Base-by-base conservation (phyloP, 1,139 yeast species). In the Martiniozyma asiatica region DNA sequence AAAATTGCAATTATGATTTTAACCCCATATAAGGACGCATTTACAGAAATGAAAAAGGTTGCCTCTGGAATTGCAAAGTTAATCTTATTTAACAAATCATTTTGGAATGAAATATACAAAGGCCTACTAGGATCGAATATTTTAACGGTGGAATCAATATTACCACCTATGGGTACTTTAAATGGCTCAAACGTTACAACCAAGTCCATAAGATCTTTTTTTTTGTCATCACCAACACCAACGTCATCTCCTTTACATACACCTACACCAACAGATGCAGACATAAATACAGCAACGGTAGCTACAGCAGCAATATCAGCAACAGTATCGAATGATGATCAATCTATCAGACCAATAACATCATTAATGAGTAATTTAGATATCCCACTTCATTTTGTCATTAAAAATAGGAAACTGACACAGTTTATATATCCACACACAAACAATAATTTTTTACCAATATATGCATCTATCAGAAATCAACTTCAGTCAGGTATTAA, bases 301-400 rank as follows among this genome's bases (percentile, higher is more conserved):
- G 17, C 25, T 14, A n/a, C 13, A 16, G n/a, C n/a, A n/a, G n/a
- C n/a, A n/a, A n/a, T n/a, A 15, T 10, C 16, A 7, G 17, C 23
- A 2, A 26, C 20, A 8, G 11, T 23, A 3, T 6, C 14, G 9
- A 21, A 9, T n/a, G 15, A 22, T 9, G 10, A 23, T 5, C 16
- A 27, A 13, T 27, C 30, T 3, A n/a, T 27, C 6, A 5, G 19
- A 9, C 23, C 26, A 4, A n/a, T n/a, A n/a, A n/a, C n/a, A n/a
- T n/a, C n/a, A n/a, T n/a, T n/a, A n/a, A n/a, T n/a, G n/a, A n/a
- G n/a, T n/a, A n/a, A n/a, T n/a, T n/a, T n/a, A n/a, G n/a, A n/a
- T n/a, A n/a, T n/a, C n/a, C n/a, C n/a, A n/a, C n/a, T 38, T 13
- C 96, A 87, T 55, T 89, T 89, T 49, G 63, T 85, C 17, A 85